A percentile compares a stretch with the other conserved stretches of the same genome.
Conservation (phyloP, 2,329 filamentous ascomycete species). For the Bipolaris zeicola region DNA sequence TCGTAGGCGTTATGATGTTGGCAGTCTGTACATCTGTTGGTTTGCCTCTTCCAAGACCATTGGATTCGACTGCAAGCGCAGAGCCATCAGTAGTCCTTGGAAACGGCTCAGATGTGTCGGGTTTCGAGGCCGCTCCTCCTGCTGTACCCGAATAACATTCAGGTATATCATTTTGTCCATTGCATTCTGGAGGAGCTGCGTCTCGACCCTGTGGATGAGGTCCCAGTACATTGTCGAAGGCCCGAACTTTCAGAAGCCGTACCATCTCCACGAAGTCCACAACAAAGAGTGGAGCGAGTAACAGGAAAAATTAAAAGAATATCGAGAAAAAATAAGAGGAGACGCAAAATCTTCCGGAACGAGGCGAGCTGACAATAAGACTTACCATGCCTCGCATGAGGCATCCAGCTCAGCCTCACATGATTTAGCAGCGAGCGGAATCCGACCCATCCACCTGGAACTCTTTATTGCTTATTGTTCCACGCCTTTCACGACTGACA, state of each 20-base stretch:
- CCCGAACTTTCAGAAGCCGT: background rate
- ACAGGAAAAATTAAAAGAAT: background rate
- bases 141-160: background rate
- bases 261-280: background rate
- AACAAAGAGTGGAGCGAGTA: background rate
- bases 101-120: background rate
- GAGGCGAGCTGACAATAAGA: conserved; percentile 6
- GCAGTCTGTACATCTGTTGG: background rate
- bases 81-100: background rate
- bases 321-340: background rate
- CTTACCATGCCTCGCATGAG: background rate
- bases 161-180: background rate
- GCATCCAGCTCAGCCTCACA: conserved; percentile 17
- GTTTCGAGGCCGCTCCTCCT: background rate
- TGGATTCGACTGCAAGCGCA: background rate
- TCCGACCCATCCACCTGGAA: conserved; percentile 7
- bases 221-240: too few relatives aligned
- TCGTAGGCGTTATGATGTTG: background rate
- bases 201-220: background rate
- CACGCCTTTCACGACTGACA: conserved; percentile 1
- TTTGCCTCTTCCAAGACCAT: background rate
- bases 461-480: conserved; percentile 16
- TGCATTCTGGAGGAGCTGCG: background rate
- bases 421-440: conserved; percentile 5
- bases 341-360: background rate